Base-by-base conservation (phyloP, 75 land plant species). In the Azolla pinnata region DNA sequence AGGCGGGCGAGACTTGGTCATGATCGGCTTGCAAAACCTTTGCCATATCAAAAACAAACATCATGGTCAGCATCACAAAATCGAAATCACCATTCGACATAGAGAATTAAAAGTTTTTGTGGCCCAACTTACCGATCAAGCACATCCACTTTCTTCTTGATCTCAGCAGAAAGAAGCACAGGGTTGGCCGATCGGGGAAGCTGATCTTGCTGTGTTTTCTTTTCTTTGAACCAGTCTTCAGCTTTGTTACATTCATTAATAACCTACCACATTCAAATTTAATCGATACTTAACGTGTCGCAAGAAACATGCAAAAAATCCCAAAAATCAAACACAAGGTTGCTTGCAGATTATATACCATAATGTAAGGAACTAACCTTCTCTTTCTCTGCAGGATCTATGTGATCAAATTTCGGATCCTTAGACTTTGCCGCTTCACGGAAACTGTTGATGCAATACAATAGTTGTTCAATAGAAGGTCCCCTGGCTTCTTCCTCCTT, bases 21-120 rank as follows among this genome's bases (percentile, higher is more conserved):
- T 92, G 60, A 85, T 81, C 1, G 97, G 96, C 72, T 83, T 82
- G 61, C 97, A 92, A 47, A 85, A 78, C 74, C 97, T 85, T 82
- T 38, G 28, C 3, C 17, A 46, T 38, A 38, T 38, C 59, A 57
- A 26, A 24, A 26, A 8, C 32, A 57, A 26, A 20, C 59, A 31
- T 31, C 33, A 28, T 7, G 42, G 42, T 7, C n/a, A n/a, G n/a
- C n/a, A n/a, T n/a, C n/a, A n/a, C n/a, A n/a, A n/a, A n/a, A n/a
- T n/a, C n/a, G n/a, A n/a, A n/a, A n/a, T n/a, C n/a, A n/a, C n/a
- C n/a, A n/a, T n/a, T n/a, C n/a, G n/a, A n/a, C n/a, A n/a, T n/a
- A n/a, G n/a, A n/a, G n/a, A n/a, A n/a, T n/a, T n/a, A n/a, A n/a
- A n/a, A n/a, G n/a, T n/a, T n/a, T n/a, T n/a, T n/a, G n/a, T n/a